phyloP scores from a whole-genome alignment of 768 basidiomycete genomes.

The Tulasnella sp. region DNA sequence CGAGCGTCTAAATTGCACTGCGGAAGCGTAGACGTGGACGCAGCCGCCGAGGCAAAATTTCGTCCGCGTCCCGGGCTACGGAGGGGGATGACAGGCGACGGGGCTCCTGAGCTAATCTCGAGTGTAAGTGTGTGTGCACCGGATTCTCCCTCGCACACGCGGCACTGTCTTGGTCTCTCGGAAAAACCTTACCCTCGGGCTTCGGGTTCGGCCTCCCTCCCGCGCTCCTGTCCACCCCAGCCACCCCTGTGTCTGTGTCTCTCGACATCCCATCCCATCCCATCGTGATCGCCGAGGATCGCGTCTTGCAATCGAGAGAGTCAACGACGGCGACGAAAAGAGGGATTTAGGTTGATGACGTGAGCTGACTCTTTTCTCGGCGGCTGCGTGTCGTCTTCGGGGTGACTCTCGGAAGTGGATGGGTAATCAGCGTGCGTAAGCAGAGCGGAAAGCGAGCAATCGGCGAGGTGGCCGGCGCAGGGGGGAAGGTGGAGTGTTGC shows the following conservation, averaged over 20 bases:
- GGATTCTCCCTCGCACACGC: conserved; percentile 14
- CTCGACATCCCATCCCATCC: neutral
- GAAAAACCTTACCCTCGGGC: neutral
- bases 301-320: neutral
- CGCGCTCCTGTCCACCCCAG: neutral
- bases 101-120: conserved; percentile 6
- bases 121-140: neutral
- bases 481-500: neutral
- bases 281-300: neutral
- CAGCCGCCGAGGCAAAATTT: conserved; percentile 14
- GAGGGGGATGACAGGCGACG: conserved; percentile 3
- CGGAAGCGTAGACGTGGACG: conserved; percentile 16
- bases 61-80: conserved; percentile 4
- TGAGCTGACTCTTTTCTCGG: conserved; percentile 6
- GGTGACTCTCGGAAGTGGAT: conserved; percentile 5
- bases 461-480: neutral
- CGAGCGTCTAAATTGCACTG: neutral
- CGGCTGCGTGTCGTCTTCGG: neutral
- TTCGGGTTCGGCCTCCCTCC: conserved; percentile 2
- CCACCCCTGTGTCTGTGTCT: neutral
- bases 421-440: conserved; percentile 1
- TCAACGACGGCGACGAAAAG: neutral
- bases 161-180: conserved; percentile 8
- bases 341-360: neutral
- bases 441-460: conserved; percentile 1